These are phyloP conservation scores for Phytophthora tentaculata DNA, from an alignment of 352 stramenopile species.

Conservation along the genomic window DNA sequence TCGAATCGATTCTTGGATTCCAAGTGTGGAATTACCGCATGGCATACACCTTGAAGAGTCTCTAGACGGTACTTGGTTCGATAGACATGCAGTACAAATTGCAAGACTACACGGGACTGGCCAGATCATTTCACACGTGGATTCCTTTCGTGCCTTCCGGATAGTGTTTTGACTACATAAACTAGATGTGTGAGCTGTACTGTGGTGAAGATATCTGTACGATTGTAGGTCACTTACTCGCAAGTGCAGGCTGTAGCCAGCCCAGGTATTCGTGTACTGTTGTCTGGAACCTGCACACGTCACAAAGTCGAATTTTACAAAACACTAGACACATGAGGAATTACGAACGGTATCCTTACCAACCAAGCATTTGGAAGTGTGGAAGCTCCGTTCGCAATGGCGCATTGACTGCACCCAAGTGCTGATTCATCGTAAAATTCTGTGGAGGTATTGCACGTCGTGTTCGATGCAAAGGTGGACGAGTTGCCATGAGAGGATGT, in stretches of 20 bases:
- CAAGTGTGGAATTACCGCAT: slow-evolving; percentile 71
- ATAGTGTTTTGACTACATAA: slow-evolving; percentile 29
- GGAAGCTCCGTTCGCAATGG: slow-evolving; percentile 38
- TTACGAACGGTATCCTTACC: slow-evolving; percentile 28
- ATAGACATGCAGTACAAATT: slow-evolving; percentile 47
- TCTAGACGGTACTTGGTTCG: slow-evolving; percentile 43
- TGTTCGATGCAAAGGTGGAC: slow-evolving; percentile 12
- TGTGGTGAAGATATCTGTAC: neutral
- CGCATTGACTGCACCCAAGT: slow-evolving; percentile 64
- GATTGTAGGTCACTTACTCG: slow-evolving; percentile 29
- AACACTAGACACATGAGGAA: neutral
- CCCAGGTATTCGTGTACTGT: slow-evolving; percentile 23
- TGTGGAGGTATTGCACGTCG: slow-evolving; percentile 37
- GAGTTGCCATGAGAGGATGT: slow-evolving; percentile 1
- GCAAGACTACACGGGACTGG: slow-evolving; percentile 62
- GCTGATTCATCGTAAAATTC: slow-evolving; percentile 68
- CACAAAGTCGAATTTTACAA: neutral
- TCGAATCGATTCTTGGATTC: slow-evolving; percentile 28
- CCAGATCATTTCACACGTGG: slow-evolving; percentile 63
- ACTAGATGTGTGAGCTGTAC: slow-evolving; percentile 5
- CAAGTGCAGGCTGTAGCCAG: slow-evolving; percentile 52
- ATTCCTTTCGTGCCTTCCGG: slow-evolving; percentile 32
- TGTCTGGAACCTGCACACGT: slow-evolving; percentile 44
- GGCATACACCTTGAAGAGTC: slow-evolving; percentile 57
- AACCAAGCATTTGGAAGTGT: slow-evolving; percentile 41